These are phyloP conservation scores for Ricinus communis DNA, from an alignment of 345 rosid genomes.

Conservation along the genomic window DNA sequence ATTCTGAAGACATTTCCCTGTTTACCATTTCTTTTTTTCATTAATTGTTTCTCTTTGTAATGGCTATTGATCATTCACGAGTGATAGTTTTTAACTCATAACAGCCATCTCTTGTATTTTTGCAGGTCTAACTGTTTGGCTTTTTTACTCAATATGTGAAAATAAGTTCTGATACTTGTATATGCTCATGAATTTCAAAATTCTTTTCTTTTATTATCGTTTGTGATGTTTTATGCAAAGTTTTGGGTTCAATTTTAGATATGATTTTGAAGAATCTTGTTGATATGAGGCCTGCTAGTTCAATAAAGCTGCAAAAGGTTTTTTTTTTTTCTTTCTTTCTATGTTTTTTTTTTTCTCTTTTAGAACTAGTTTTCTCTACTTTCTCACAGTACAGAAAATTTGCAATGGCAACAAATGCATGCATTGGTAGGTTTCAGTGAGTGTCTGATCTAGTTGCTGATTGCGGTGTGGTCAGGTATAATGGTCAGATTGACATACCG, in stretches of 20 bases:
- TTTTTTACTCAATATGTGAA: not conserved
- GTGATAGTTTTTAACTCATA: not conserved
- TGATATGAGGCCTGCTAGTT: not conserved
- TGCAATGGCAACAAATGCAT: slow-evolving; percentile 3
- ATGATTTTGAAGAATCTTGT: not conserved
- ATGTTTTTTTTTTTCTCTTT: not conserved
- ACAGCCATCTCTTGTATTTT: not conserved
- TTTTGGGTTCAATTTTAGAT: not conserved
- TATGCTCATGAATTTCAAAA: not conserved
- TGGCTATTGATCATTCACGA: not conserved
- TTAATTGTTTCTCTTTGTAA: too few species aligned
- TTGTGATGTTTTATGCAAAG: not conserved
- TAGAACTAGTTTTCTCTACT: too few species aligned
- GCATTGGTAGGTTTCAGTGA: not conserved
- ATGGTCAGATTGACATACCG: slow-evolving; percentile 75
- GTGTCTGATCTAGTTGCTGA: slow-evolving; percentile 16
- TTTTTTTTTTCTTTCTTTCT: not conserved
- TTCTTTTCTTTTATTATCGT: not conserved
- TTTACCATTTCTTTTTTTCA: too few species aligned
- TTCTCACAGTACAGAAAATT: not conserved
- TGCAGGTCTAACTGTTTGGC: too few species aligned
- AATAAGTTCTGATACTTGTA: not conserved
- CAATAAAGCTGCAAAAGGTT: not conserved
- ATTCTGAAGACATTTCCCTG: too few species aligned
- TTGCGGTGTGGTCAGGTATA: slow-evolving; percentile 51